Conservation (phyloP, 73 alveolate genomes). For the Paramecium sexaurelia region DNA sequence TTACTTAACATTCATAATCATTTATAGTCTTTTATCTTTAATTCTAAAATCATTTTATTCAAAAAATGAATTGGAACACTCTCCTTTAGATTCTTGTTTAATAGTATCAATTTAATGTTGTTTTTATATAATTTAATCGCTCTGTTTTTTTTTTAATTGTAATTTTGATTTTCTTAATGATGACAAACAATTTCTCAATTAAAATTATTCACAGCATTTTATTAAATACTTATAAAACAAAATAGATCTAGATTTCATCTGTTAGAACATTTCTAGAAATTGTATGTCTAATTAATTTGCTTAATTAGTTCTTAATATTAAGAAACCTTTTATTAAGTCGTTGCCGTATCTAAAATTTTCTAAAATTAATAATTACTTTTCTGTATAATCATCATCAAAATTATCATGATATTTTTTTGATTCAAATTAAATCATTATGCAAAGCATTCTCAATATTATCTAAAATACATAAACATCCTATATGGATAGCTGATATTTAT, state of each 20-base stretch:
- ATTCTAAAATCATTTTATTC: background rate
- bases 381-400: background rate
- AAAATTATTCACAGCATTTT: background rate
- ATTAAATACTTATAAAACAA: background rate
- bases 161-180: background rate
- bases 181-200: background rate
- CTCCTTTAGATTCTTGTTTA: conserved; percentile 15
- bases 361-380: background rate
- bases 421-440: conserved; percentile 22
- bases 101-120: background rate
- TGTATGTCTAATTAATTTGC: background rate
- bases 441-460: background rate
- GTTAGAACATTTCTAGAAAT: background rate
- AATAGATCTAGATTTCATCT: background rate
- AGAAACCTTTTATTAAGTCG: background rate
- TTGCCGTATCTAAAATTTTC: background rate
- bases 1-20: background rate
- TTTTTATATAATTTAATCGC: background rate
- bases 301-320: background rate
- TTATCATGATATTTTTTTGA: background rate
- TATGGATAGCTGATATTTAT: background rate
- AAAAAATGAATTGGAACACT: background rate
- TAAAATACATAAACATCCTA: conserved; percentile 1
- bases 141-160: background rate
- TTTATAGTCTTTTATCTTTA: background rate